Evolutionary conservation across 2,329 filamentous ascomycete genomes (phyloP).

Genomic region (Pezicula carpinea): DNA sequence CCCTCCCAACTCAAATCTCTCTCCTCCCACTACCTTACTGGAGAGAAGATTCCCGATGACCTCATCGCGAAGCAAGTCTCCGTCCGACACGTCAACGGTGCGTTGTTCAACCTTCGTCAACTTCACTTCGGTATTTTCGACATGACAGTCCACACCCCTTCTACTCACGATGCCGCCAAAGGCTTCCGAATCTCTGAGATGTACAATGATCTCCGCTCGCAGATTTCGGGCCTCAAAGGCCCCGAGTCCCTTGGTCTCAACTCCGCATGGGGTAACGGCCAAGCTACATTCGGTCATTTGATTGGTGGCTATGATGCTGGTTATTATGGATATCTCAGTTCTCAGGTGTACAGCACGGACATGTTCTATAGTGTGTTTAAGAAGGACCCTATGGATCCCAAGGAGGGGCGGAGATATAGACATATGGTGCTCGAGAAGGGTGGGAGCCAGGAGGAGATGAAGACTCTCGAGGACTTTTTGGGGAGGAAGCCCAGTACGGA

Average conservation of each 20-base stretch:
- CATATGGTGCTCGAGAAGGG: constrained; percentile 75
- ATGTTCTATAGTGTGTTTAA: constrained; percentile 84
- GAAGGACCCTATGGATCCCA: constrained; percentile 70
- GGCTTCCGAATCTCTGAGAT: constrained; percentile 57
- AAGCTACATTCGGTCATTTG: constrained; percentile 77
- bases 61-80: constrained; percentile 69
- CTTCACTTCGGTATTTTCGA: constrained; percentile 80
- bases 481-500: constrained; percentile 72
- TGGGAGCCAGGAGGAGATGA: constrained; percentile 77
- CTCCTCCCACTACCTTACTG: constrained; percentile 68
- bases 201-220: constrained; percentile 68
- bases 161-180: constrained; percentile 64
- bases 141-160: constrained; percentile 73
- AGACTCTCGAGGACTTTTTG: constrained; percentile 72
- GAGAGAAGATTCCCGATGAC: constrained; percentile 67
- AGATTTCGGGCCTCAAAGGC: constrained; percentile 71
- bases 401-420: constrained; percentile 70
- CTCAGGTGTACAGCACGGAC: constrained; percentile 76
- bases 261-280: constrained; percentile 64
- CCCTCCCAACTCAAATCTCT: constrained; percentile 60
- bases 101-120: constrained; percentile 73
- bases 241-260: constrained; percentile 59
- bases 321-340: constrained; percentile 73
- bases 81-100: constrained; percentile 78
- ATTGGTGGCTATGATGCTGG: constrained; percentile 83